Base-by-base conservation (phyloP, 768 basidiomycete genomes). In the Psilocybe tampanensis region DNA sequence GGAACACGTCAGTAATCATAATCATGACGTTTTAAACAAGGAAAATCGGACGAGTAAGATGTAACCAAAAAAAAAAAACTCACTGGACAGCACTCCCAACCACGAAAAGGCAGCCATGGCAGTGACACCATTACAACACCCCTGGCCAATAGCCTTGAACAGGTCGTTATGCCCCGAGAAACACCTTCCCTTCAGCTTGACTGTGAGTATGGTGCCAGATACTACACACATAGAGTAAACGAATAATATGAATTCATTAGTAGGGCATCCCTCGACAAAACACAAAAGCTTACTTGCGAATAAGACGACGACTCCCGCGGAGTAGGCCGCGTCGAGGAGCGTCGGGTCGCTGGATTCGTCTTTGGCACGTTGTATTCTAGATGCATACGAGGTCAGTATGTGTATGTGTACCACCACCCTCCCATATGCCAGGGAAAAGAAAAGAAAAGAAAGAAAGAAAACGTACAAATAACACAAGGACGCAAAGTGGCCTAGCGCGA, bases 401-500 rank as follows among this genome's bases (percentile, higher is more conserved):
- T 41, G 22, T n/a, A n/a, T n/a, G n/a, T n/a, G n/a, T n/a, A n/a
- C n/a, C 29, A 5, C 29, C 5, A 29, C 29, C 9, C 29, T 29
- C 29, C 9, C 29, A 29, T 29, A 4, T 18, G 17, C 23, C 36
- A 19, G 19, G 24, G 33, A 26, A 50, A 22, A 41, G 11, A 15
- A 13, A 45, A 36, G 15, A 19, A 32, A 1, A 13, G 22, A 36
- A 17, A 19, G 21, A 1, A 13, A n/a, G 19, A 11, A 19, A n/a
- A 50, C 67, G 18, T 55, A 70, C 70, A 72, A 54, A 60, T 66
- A 72, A 49, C 64, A 68, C 15, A 70, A 58, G 15, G 68, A 66
- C 18, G 69, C 66, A 47, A 72, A 70, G 24, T 68, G 67, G n/a
- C 63, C 66, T 19, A 72, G 62, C 43, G 69, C 63, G 39, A 69